These are phyloP conservation scores for Platanthera guangdongensis DNA, from an alignment of 106 monocot species.

Conservation along the genomic window DNA sequence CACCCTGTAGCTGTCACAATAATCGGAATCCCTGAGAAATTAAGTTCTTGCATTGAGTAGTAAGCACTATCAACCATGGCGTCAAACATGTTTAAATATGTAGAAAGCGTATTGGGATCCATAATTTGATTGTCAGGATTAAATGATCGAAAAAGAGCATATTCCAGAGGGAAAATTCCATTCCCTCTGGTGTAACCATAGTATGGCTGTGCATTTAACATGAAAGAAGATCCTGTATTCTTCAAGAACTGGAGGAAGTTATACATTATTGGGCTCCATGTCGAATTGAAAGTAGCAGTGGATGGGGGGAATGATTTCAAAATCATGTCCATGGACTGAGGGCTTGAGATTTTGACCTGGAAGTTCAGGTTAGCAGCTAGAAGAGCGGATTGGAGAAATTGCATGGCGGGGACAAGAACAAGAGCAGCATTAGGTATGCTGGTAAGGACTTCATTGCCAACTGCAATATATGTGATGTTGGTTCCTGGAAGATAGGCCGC, in stretches of 20 bases:
- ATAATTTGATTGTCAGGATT: conserved; percentile 53
- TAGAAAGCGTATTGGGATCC: conserved; percentile 67
- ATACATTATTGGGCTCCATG: conserved; percentile 51
- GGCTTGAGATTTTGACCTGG: conserved; percentile 79
- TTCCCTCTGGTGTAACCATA: conserved; percentile 51
- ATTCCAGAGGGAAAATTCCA: conserved; percentile 76
- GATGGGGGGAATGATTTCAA: conserved; percentile 75
- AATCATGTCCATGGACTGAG: conserved; percentile 67
- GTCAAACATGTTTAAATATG: conserved; percentile 88
- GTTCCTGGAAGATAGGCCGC: conserved; percentile 66
- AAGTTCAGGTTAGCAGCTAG: conserved; percentile 70
- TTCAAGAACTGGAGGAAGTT: conserved; percentile 73
- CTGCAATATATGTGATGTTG: conserved; percentile 79
- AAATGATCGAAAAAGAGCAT: conserved; percentile 58
- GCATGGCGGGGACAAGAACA: conserved; percentile 69
- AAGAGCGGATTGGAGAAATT: conserved; percentile 79
- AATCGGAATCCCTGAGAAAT: conserved; percentile 64
- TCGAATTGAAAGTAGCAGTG: conserved; percentile 76
- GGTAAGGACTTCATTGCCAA: conserved; percentile 79
- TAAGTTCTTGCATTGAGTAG: conserved; percentile 70
- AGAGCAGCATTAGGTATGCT: conserved; percentile 68
- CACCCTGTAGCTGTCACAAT: conserved; percentile 83
- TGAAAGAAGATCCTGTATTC: conserved; percentile 70
- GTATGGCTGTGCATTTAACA: conserved; percentile 88
- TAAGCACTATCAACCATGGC: conserved; percentile 88